Evolutionary conservation across 2,329 filamentous ascomycete species (phyloP).

Genomic region (Venturiaceae sp.): DNA sequence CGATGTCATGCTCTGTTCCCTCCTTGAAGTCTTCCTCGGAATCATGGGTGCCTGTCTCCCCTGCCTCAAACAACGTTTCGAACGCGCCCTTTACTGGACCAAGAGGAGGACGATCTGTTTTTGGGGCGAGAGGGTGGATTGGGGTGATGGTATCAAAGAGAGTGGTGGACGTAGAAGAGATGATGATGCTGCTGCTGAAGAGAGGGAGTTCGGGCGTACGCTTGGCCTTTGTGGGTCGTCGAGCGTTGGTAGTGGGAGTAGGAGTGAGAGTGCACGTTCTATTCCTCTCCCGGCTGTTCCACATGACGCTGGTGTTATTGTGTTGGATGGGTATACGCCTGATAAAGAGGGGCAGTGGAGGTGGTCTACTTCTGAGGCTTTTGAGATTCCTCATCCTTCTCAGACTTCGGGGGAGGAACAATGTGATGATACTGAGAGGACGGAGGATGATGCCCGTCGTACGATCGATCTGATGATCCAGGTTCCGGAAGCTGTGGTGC

Average conservation of each 20-base stretch:
- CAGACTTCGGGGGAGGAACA: neutral
- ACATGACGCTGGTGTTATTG: neutral
- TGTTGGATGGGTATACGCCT: neutral
- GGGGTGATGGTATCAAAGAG: neutral
- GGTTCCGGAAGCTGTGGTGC: neutral
- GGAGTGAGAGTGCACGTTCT: too few species aligned
- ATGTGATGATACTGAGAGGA: neutral
- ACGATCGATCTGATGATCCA: neutral
- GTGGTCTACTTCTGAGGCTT: neutral
- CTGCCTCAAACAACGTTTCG: neutral
- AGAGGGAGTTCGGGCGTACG: neutral
- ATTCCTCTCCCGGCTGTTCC: neutral
- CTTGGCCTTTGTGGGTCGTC: neutral
- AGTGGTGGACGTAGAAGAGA: neutral
- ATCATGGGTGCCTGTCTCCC: constrained; percentile 1
- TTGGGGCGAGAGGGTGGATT: neutral
- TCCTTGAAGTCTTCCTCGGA: neutral
- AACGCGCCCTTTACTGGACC: neutral
- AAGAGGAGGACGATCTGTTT: neutral
- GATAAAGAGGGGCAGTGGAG: neutral
- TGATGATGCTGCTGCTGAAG: neutral
- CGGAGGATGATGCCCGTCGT: neutral
- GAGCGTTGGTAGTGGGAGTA: neutral
- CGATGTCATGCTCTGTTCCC: neutral
- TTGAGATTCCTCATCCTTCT: neutral